Base-by-base conservation (phyloP, 2,329 filamentous ascomycete species). In the Aspergillus uvarum region DNA sequence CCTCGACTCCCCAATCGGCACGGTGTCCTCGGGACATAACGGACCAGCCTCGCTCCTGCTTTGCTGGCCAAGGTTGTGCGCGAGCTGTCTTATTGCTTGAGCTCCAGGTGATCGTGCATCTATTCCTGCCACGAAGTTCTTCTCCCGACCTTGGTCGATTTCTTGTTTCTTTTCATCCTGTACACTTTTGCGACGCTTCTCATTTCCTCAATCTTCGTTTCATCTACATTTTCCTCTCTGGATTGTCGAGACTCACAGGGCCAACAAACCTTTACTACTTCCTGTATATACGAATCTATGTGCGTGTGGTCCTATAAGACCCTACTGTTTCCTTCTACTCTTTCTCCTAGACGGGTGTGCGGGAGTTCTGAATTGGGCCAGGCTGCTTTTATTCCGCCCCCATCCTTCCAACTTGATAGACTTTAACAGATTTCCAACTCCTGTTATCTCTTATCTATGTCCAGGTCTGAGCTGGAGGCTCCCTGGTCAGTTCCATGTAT, bases 41-140 rank as follows among this genome's bases (percentile, higher is more conserved):
- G 56, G 57, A 62, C n/a, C 19, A 53, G 48, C 51, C 63, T 58
- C 49, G 60, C 62, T 54, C 54, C 59, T 52, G 48, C 63, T 64
- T 65, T 63, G 64, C 62, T 60, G 64, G 64, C 54, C 62, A 64
- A 66, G 54, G 58, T 63, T 31, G 58, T 60, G 59, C 57, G 57
- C 29, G 57, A 51, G 54, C 32, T 35, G 29, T 26, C 42, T 54
- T 55, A 49, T 48, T 52, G 52, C 32, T 53, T 26, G 47, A 50
- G 47, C 52, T 58, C 10, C 32, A 50, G 42, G 48, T 47, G 55
- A 54, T 56, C 24, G 58, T 59, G 55, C 58, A 31, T 44, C 29
- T 53, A 47, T 49, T 48, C 49, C 42, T 48, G 32, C 32, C 50
- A 47, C 47, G 26, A 35, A 32, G 35, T 32, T 31, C 49, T 51